These are phyloP conservation scores for Plasmodium ovale DNA, from an alignment of 169 alveolate genomes.

Conservation along the genomic window DNA sequence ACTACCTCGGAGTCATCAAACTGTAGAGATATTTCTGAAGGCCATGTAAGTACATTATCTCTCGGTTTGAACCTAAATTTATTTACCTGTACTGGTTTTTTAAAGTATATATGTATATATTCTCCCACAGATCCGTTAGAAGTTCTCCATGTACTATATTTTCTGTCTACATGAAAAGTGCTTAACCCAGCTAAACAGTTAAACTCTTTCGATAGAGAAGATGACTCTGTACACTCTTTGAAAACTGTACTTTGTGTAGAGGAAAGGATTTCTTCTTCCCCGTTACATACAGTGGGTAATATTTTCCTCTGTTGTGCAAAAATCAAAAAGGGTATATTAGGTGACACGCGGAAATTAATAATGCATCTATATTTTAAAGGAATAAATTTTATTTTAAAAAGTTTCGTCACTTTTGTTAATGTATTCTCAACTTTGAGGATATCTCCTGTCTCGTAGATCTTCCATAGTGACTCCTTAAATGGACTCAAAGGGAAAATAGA, in stretches of 20 bases:
- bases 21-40: constrained; percentile 78
- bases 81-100: constrained; percentile 79
- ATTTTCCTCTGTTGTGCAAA: constrained; percentile 36
- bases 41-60: constrained; percentile 83
- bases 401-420: not conserved
- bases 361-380: constrained; percentile 24
- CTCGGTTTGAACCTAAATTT: constrained; percentile 80
- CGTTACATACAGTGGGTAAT: constrained; percentile 44
- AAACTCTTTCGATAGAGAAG: constrained; percentile 57
- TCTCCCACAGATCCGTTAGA: constrained; percentile 77
- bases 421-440: constrained; percentile 10
- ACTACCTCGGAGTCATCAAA: constrained; percentile 78
- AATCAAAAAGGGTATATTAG: constrained; percentile 35
- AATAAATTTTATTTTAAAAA: constrained; percentile 20
- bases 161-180: constrained; percentile 78
- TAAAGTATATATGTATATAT: constrained; percentile 75
- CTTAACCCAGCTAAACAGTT: constrained; percentile 79
- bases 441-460: constrained; percentile 69
- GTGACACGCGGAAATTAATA: constrained; percentile 17
- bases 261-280: constrained; percentile 36
- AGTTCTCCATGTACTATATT: constrained; percentile 79
- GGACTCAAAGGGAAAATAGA: constrained; percentile 75
- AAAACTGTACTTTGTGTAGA: constrained; percentile 8
- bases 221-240: constrained; percentile 43
- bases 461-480: constrained; percentile 74